Conservation (phyloP, 1,139 yeast genomes). For the Debaryomyces fabryi region DNA sequence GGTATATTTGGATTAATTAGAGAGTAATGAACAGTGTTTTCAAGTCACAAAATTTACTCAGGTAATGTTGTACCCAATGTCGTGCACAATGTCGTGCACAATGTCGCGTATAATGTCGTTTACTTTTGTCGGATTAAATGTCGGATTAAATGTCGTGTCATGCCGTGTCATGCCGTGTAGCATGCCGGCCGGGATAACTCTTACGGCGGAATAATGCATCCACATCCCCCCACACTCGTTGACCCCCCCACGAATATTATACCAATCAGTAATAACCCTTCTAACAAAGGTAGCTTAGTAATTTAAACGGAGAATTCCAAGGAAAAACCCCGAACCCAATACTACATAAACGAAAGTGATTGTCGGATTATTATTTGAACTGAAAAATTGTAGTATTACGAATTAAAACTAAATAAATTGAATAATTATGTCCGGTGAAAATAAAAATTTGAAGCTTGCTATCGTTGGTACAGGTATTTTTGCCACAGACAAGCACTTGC, state of each 20-base stretch:
- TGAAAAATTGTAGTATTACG: background rate
- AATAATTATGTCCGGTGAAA: slow-evolving; percentile 7
- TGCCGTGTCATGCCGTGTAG: no score
- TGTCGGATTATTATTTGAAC: background rate
- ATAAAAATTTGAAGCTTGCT: slow-evolving; percentile 56
- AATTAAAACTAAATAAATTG: background rate
- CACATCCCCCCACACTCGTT: background rate
- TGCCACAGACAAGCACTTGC: slow-evolving; percentile 82
- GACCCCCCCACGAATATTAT: background rate
- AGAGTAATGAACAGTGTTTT: background rate
- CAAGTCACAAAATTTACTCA: slow-evolving; percentile 1
- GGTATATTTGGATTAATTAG: background rate
- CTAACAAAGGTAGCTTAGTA: background rate
- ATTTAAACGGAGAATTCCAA: background rate
- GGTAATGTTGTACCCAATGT: background rate
- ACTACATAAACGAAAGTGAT: background rate
- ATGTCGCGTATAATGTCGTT: background rate
- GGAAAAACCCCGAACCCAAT: background rate
- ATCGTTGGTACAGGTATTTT: slow-evolving; percentile 91
- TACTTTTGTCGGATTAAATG: no score
- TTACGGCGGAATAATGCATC: background rate
- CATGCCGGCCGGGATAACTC: background rate
- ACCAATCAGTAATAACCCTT: background rate
- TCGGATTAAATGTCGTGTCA: background rate
- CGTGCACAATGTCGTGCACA: background rate